phyloP scores from a whole-genome alignment of 768 basidiomycete species.

The Suillus plorans region DNA sequence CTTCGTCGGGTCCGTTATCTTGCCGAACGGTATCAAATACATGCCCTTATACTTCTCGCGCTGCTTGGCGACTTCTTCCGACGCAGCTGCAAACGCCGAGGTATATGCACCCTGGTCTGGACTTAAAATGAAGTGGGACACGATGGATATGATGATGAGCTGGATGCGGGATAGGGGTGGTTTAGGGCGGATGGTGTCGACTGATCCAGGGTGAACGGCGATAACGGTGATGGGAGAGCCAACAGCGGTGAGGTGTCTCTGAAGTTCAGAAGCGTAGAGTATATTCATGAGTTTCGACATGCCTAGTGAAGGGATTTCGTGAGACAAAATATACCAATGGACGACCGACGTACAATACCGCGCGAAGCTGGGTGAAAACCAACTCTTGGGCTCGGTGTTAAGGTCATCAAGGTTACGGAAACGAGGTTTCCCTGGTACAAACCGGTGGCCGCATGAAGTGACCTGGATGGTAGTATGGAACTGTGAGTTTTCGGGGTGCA shows the following conservation, averaged over 20 bases:
- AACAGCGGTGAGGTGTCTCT: conserved; percentile 41
- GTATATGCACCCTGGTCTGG: conserved; percentile 27
- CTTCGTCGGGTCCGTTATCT: conserved; percentile 12
- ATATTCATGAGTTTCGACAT: conserved; percentile 52
- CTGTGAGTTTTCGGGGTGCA: neutral
- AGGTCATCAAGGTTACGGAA: conserved; percentile 36
- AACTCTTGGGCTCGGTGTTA: conserved; percentile 34
- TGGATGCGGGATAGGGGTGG: neutral
- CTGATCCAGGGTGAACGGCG: conserved; percentile 28
- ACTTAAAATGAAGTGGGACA: conserved; percentile 19
- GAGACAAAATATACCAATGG: neutral
- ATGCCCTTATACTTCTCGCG: conserved; percentile 27
- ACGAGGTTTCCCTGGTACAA: conserved; percentile 17
- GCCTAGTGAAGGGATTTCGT: conserved; percentile 27
- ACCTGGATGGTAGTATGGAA: conserved; percentile 24
- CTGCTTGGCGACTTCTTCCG: conserved; percentile 18
- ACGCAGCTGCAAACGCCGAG: conserved; percentile 30
- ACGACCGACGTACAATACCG: conserved; percentile 33
- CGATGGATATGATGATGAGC: conserved; percentile 19
- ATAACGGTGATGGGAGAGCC: conserved; percentile 29
- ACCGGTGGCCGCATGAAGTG: conserved; percentile 28
- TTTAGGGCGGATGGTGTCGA: conserved; percentile 20
- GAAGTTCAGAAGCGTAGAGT: conserved; percentile 52
- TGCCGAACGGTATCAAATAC: conserved; percentile 29
- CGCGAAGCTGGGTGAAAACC: conserved; percentile 15